Percentiles rank a stretch among this genome's conserved stretches.
phyloP scores from a whole-genome alignment of 192 early-diverging fungal genomes.

The Backusella tarrabulga region DNA sequence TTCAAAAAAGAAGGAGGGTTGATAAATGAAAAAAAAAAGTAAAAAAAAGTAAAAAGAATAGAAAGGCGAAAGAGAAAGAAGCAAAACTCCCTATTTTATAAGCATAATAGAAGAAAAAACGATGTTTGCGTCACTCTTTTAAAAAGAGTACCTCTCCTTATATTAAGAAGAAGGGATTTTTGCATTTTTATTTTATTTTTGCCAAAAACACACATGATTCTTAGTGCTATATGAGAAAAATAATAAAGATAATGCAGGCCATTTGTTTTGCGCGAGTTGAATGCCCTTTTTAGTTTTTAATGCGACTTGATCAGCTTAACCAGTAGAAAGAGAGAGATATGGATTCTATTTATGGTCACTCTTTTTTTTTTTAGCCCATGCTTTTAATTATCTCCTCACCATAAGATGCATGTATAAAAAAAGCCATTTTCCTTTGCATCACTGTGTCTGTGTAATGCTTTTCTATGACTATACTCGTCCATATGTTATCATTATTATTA shows the following conservation, averaged over 20 bases:
- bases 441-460: not conserved
- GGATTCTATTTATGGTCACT: not conserved
- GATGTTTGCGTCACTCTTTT: not conserved
- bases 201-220: not conserved
- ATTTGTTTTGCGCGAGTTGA: not conserved
- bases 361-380: not conserved
- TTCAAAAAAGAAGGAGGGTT: not conserved
- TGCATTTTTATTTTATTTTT: slow-evolving; percentile 3
- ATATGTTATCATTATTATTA: not conserved
- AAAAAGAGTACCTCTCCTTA: not conserved
- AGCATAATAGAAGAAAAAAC: not conserved
- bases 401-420: not conserved
- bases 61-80: not conserved
- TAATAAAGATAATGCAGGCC: not conserved
- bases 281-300: not conserved
- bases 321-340: not conserved
- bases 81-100: not conserved
- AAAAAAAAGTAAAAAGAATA: not conserved
- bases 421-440: not conserved
- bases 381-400: not conserved
- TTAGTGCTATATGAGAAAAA: not conserved
- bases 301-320: not conserved
- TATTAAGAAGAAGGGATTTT: not conserved
- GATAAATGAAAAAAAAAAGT: not conserved
- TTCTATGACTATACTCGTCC: not conserved